phyloP scores from a whole-genome alignment of 2,329 filamentous ascomycete genomes.

The Penicillium sp. region DNA sequence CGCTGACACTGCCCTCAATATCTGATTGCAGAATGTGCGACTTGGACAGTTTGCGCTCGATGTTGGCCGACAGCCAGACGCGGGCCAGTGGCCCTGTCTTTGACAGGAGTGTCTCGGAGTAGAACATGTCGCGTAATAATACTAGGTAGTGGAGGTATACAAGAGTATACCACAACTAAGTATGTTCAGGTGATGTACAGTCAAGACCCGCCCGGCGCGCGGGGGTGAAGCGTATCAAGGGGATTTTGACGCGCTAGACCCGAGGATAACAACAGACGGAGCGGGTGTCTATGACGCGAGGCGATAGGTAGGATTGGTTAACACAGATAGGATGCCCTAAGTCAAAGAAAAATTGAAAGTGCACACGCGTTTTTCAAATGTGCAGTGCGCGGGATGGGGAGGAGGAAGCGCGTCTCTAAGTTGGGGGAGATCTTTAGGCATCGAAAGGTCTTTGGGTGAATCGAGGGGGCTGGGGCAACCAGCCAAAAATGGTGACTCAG shows the following conservation, averaged over 20 bases:
- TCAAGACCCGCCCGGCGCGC: constrained; percentile 37
- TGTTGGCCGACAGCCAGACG: constrained; percentile 96
- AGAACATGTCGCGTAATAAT: constrained; percentile 73
- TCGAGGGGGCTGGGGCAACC: constrained; percentile 32
- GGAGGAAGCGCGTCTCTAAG: constrained; percentile 28
- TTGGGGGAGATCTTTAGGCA: constrained; percentile 6
- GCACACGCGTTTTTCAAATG: constrained; percentile 11
- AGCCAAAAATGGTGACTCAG: constrained; percentile 30
- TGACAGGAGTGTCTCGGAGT: constrained; percentile 91
- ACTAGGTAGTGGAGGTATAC: constrained; percentile 13
- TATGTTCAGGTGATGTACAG: constrained; percentile 30
- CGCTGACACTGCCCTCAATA: constrained; percentile 90
- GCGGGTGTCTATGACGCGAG: constrained; percentile 10
- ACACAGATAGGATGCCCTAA: background rate
- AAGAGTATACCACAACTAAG: constrained; percentile 36
- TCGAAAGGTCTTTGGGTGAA: constrained; percentile 15
- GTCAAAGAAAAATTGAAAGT: constrained; percentile 3
- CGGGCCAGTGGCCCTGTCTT: constrained; percentile 97
- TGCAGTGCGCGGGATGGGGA: constrained; percentile 20
- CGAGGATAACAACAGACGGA: constrained; percentile 36
- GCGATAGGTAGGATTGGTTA: background rate
- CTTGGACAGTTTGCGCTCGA: constrained; percentile 98
- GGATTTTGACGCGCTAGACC: constrained; percentile 36
- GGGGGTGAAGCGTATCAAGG: constrained; percentile 32
- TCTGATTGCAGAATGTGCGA: constrained; percentile 93